Evolutionary conservation across 2,329 filamentous ascomycete species (phyloP).

Genomic region (Didymella glomerata): DNA sequence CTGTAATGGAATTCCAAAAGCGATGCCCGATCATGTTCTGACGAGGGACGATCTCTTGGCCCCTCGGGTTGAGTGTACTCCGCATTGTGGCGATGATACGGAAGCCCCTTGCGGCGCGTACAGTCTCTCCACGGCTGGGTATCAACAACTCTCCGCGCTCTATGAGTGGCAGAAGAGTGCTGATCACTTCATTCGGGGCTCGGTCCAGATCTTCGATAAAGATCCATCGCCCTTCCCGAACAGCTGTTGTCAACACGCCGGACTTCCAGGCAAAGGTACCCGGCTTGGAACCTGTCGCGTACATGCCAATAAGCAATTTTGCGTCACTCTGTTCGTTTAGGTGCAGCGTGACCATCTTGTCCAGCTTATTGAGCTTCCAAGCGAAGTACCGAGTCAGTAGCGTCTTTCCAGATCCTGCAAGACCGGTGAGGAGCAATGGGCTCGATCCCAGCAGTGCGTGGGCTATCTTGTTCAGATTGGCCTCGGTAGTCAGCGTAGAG

Average conservation of each 20-base stretch:
- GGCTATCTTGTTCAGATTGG: constrained; percentile 76
- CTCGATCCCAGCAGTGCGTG: constrained; percentile 70
- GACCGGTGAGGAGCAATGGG: constrained; percentile 82
- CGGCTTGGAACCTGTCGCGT: constrained; percentile 85
- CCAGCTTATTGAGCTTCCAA: constrained; percentile 77
- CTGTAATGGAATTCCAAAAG: constrained; percentile 82
- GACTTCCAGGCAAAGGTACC: constrained; percentile 92
- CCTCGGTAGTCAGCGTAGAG: constrained; percentile 76
- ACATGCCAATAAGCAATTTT: constrained; percentile 93
- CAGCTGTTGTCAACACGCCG: constrained; percentile 91
- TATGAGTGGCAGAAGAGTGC: constrained; percentile 88
- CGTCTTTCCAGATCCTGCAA: constrained; percentile 90
- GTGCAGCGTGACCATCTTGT: constrained; percentile 90
- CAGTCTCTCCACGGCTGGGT: constrained; percentile 84
- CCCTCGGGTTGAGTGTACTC: constrained; percentile 70
- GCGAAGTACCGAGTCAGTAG: constrained; percentile 84
- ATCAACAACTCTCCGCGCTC: constrained; percentile 92
- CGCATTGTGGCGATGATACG: constrained; percentile 91
- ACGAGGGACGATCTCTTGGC: constrained; percentile 74
- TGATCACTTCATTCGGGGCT: constrained; percentile 93
- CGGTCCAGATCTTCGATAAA: constrained; percentile 96
- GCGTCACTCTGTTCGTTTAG: constrained; percentile 98
- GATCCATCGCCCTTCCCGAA: constrained; percentile 94
- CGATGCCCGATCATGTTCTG: constrained; percentile 78
- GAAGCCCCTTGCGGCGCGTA: constrained; percentile 85